Evolutionary conservation across 257 asterid species (phyloP).

Genomic region (Hygrophila difformis): DNA sequence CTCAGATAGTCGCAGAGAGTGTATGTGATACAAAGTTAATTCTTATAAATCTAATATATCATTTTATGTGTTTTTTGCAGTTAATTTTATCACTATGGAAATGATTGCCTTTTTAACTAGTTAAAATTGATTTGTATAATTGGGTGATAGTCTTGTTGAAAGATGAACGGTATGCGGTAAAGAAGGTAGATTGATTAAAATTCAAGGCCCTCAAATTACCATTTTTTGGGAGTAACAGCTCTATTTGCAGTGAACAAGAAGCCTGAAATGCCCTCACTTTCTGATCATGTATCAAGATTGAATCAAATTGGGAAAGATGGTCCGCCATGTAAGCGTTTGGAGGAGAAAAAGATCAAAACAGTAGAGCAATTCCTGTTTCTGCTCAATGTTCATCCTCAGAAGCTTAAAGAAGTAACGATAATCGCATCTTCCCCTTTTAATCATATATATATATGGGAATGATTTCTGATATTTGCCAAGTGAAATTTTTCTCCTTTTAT

Average conservation of each 20-base stretch:
- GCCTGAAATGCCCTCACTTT: conserved; percentile 16
- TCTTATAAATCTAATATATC: no score
- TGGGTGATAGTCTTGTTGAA: neutral
- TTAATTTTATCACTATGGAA: no score
- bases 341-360: conserved; percentile 4
- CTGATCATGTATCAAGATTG: conserved; percentile 3
- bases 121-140: no score
- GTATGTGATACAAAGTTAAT: conserved; percentile 21
- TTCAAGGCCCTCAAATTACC: neutral
- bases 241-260: conserved; percentile 22
- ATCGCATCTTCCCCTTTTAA: neutral
- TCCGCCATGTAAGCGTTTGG: conserved; percentile 1
- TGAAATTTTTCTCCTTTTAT: no score
- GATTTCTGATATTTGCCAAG: neutral
- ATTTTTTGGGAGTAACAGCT: neutral
- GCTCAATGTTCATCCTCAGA: conserved; percentile 19
- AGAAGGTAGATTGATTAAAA: neutral
- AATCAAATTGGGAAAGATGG: neutral
- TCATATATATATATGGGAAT: neutral
- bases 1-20: conserved; percentile 25
- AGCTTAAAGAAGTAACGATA: conserved; percentile 21
- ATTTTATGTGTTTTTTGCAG: no score
- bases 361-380: conserved; percentile 31
- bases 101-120: no score
- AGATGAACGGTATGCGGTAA: neutral